Base-by-base conservation (phyloP, 352 stramenopile species). In the Globisporangium polare region DNA sequence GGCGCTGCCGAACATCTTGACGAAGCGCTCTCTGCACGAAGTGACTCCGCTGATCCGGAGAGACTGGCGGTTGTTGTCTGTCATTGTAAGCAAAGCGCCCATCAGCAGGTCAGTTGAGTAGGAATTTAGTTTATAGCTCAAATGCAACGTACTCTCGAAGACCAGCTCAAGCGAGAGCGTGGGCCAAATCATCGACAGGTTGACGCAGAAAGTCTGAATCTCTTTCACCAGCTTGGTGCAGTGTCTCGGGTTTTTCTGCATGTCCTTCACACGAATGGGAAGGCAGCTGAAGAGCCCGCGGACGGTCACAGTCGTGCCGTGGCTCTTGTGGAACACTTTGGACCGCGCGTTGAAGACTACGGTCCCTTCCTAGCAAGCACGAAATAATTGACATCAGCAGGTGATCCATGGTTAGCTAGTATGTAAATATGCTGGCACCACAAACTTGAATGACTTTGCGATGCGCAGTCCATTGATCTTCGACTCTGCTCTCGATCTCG, bases 111-210 rank as follows among this genome's bases (percentile, higher is more conserved):
- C n/a, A n/a, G n/a, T n/a, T n/a, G n/a, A n/a, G n/a, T n/a, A n/a
- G n/a, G n/a, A n/a, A n/a, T n/a, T n/a, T n/a, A n/a, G n/a, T n/a
- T n/a, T n/a, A n/a, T n/a, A n/a, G n/a, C n/a, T n/a, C n/a, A n/a
- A n/a, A n/a, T n/a, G n/a, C n/a, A n/a, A n/a, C n/a, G n/a, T n/a
- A 76, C 78, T 62, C 65, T 81, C 37, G 67, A 81, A 86, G 31
- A 66, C 71, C 20, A 90, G 55, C 20, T 85, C 68, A 57, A 92
- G 75, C 12, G 84, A 70, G 8, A 92, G 45, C 2, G 66, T 76
- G n/a, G 79, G 80, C 79, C 83, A 91, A 15, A 94, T 86, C 69
- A 95, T 73, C 0, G 82, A 86, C 33, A 90, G 72, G 18, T 69
- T 82, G 10, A 68, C 53, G 37, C 76, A 85, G 47, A 91, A 82